These are phyloP conservation scores for Monotropa hypopitys DNA, from an alignment of 179 eudicot genomes.

Conservation along the genomic window DNA sequence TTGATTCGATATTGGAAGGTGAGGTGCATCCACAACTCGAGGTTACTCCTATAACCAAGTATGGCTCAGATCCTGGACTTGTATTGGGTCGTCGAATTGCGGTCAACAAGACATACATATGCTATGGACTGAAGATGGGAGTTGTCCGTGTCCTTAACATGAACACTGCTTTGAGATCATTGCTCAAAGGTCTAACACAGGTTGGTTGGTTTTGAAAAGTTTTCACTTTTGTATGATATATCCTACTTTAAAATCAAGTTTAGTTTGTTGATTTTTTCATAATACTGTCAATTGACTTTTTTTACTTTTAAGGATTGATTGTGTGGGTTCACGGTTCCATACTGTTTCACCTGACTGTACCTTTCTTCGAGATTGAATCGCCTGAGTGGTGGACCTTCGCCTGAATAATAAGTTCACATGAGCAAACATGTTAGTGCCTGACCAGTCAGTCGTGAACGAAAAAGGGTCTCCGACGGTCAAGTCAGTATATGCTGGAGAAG, in stretches of 20 bases:
- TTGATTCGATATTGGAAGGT: slow-evolving; percentile 61
- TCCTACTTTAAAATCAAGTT: not conserved
- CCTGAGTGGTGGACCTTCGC: too few relatives aligned
- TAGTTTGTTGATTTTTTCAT: not conserved
- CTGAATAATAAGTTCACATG: too few relatives aligned
- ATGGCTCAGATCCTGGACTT: slow-evolving; percentile 81
- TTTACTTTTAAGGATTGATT: not conserved
- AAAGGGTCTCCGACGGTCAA: too few relatives aligned
- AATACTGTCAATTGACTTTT: not conserved
- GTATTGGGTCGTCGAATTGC: slow-evolving; percentile 88
- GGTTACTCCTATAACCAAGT: slow-evolving; percentile 93
- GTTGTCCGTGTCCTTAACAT: slow-evolving; percentile 84
- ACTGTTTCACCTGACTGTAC: too few relatives aligned
- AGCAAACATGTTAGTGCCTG: too few relatives aligned
- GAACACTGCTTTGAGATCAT: slow-evolving; percentile 73
- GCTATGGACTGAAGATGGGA: slow-evolving; percentile 91
- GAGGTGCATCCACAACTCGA: slow-evolving; percentile 97
- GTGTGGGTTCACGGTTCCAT: too few relatives aligned
- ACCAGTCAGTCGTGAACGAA: too few relatives aligned
- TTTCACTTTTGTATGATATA: not conserved
- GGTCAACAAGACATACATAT: slow-evolving; percentile 74
- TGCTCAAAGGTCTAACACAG: slow-evolving; percentile 90
- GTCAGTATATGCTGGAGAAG: too few relatives aligned
- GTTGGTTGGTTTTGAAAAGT: slow-evolving; percentile 20
- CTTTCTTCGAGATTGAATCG: too few relatives aligned